These are phyloP conservation scores for Paracorniculantispora psalliotae DNA, from an alignment of 2,329 filamentous ascomycete species.

Conservation along the genomic window DNA sequence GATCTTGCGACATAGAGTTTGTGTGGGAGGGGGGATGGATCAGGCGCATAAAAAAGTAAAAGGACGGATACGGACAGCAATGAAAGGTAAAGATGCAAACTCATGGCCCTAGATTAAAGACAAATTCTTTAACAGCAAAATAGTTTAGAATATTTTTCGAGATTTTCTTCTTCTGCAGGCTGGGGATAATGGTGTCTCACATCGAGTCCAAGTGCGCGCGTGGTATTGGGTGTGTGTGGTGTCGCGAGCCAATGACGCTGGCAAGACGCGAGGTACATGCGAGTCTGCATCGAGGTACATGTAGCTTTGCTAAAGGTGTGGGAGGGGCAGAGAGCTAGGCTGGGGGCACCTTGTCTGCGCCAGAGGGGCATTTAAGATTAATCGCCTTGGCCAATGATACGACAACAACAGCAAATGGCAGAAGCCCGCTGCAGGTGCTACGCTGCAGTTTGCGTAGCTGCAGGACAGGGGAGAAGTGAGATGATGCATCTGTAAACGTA, in stretches of 20 bases:
- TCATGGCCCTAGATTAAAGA: neutral
- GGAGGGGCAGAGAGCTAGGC: neutral
- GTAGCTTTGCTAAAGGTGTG: neutral
- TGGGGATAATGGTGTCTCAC: neutral
- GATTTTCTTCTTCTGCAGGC: neutral
- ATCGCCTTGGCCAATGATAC: neutral
- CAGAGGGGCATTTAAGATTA: neutral
- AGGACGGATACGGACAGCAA: neutral
- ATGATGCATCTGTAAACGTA: too few species aligned
- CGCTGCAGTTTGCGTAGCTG: neutral
- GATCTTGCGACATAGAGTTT: neutral
- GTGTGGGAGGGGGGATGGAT: neutral
- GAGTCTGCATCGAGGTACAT: slow-evolving; percentile 4
- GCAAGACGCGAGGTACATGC: slow-evolving; percentile 5
- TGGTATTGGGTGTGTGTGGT: neutral
- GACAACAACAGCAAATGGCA: neutral
- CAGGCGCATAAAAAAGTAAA: neutral
- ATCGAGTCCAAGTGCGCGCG: neutral
- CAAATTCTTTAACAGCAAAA: neutral
- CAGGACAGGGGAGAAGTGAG: neutral
- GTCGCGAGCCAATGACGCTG: neutral
- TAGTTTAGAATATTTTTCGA: too few species aligned
- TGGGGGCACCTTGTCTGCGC: neutral
- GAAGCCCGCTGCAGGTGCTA: neutral
- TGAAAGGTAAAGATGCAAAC: neutral